Percentiles rank a stretch among this genome's conserved stretches.
These are phyloP conservation scores for Piper betle DNA, from an alignment of 164 flowering plant species.

Conservation along the genomic window DNA sequence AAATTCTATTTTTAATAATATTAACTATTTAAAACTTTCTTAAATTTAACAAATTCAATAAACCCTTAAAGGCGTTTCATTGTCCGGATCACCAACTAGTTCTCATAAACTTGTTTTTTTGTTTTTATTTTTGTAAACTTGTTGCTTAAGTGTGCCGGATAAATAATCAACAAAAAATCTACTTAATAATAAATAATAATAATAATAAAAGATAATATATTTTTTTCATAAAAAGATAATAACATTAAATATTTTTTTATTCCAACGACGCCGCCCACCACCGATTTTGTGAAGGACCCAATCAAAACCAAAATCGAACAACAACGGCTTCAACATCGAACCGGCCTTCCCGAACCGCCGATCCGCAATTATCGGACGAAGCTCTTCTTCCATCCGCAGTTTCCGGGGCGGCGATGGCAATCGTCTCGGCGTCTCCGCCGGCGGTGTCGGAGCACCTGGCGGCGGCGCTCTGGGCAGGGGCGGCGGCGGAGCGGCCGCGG, in stretches of 20 bases:
- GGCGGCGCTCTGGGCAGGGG: conserved; percentile 2
- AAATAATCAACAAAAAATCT: too few relatives aligned
- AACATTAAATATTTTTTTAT: too few relatives aligned
- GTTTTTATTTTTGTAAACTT: too few relatives aligned
- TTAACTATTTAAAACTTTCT: too few relatives aligned
- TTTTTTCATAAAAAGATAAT: not conserved
- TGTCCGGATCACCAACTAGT: not conserved
- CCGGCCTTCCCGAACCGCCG: not conserved
- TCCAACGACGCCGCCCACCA: not conserved
- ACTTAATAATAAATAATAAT: too few relatives aligned
- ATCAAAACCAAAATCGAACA: not conserved
- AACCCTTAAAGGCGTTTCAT: not conserved
- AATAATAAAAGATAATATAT: too few relatives aligned
- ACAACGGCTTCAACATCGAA: not conserved
- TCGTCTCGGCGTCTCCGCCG: conserved; percentile 14
- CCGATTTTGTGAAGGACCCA: not conserved
- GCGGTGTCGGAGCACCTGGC: conserved; percentile 5
- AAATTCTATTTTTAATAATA: too few relatives aligned
- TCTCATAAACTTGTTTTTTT: not conserved
- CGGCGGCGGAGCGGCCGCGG: conserved; percentile 3
- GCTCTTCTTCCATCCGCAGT: not conserved
- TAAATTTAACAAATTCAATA: too few relatives aligned
- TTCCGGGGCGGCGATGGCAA: conserved; percentile 4
- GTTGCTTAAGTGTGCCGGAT: not conserved
- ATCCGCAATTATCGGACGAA: not conserved